These are phyloP conservation scores for Hypoxylon intermedium DNA, from an alignment of 495 filamentous ascomycete genomes.

Conservation along the genomic window DNA sequence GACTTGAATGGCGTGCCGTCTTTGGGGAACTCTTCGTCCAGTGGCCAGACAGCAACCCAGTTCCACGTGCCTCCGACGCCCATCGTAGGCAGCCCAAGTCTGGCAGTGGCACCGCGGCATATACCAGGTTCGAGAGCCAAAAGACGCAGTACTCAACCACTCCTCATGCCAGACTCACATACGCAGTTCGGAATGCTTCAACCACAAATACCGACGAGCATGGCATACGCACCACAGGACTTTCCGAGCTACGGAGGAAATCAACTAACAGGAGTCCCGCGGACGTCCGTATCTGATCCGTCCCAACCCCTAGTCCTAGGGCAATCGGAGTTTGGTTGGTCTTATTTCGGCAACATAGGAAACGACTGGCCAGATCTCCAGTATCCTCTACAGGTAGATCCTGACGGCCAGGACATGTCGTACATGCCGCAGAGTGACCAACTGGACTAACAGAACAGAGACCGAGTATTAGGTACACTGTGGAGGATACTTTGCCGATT, in stretches of 20 bases:
- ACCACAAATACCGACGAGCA: background rate
- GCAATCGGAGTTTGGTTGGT: background rate
- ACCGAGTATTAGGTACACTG: no score
- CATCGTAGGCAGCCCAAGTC: background rate
- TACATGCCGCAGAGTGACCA: constrained; percentile 13
- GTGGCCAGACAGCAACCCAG: constrained; percentile 17
- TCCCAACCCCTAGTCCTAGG: constrained; percentile 1
- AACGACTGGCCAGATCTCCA: constrained; percentile 8
- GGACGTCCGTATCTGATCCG: background rate
- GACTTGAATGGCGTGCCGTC: constrained; percentile 1
- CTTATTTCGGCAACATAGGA: background rate
- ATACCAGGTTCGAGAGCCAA: background rate
- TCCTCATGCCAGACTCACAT: constrained; percentile 5
- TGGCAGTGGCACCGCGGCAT: background rate
- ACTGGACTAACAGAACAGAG: constrained; percentile 3
- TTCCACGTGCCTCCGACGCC: constrained; percentile 7
- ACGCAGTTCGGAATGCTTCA: constrained; percentile 1
- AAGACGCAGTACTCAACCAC: background rate
- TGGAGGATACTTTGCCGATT: no score
- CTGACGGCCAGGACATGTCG: background rate
- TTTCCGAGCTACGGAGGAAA: constrained; percentile 4
- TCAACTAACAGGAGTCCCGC: constrained; percentile 4
- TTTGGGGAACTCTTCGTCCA: constrained; percentile 15
- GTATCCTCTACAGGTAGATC: constrained; percentile 1
- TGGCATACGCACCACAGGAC: constrained; percentile 4